Conservation (phyloP, 2,329 filamentous ascomycete genomes). For the Xylariaceae sp. region DNA sequence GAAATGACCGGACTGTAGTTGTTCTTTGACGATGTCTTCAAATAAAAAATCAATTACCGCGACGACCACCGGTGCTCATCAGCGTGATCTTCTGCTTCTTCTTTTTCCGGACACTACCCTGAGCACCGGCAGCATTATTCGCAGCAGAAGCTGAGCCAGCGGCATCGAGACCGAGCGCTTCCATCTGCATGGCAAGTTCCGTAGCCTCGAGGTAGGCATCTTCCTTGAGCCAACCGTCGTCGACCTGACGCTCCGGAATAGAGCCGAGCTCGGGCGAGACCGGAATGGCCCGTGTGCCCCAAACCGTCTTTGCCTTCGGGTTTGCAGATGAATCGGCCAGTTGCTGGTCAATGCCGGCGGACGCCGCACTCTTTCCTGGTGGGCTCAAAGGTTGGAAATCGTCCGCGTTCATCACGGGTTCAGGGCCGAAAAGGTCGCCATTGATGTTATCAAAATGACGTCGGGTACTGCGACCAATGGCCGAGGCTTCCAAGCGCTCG, state of each 20-base stretch:
- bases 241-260: constrained; percentile 37
- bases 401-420: constrained; percentile 45
- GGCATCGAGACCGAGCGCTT: constrained; percentile 44
- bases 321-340: constrained; percentile 77
- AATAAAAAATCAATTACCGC: constrained; percentile 23
- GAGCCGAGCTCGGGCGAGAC: constrained; percentile 51
- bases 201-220: constrained; percentile 64
- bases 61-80: constrained; percentile 60
- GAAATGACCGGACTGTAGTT: background rate
- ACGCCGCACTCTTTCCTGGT: constrained; percentile 47
- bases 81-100: constrained; percentile 68
- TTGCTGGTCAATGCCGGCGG: constrained; percentile 55
- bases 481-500: constrained; percentile 70
- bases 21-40: background rate
- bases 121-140: constrained; percentile 19
- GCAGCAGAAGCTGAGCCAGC: constrained; percentile 15
- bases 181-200: constrained; percentile 56
- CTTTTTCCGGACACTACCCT: constrained; percentile 53
- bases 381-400: constrained; percentile 61
- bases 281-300: constrained; percentile 75
- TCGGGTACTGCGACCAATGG: constrained; percentile 51
- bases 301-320: constrained; percentile 75
- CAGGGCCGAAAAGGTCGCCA: constrained; percentile 37
- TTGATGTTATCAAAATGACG: constrained; percentile 36
- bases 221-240: constrained; percentile 83